phyloP scores from a whole-genome alignment of 1,139 yeast genomes.

The Kluyveromyces sp. region DNA sequence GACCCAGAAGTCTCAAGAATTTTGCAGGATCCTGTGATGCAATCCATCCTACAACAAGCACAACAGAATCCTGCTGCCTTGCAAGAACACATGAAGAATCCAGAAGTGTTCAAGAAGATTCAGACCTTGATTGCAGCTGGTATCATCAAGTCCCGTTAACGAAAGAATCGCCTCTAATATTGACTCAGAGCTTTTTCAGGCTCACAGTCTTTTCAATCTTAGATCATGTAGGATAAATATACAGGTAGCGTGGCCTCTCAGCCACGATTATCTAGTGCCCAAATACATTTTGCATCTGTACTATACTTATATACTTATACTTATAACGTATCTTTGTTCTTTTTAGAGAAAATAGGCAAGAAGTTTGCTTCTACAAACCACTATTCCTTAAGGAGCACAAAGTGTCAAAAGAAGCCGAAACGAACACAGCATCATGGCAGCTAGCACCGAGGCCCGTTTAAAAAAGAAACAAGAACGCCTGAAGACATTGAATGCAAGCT shows the following conservation, averaged over 20 bases:
- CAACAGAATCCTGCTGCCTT: constrained; percentile 94
- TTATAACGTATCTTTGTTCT: neutral
- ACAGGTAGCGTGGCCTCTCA: neutral
- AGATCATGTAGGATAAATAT: neutral
- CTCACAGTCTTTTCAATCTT: neutral
- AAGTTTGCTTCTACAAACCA: neutral
- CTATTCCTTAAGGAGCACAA: neutral
- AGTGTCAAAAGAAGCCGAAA: neutral
- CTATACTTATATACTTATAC: neutral
- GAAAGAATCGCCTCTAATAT: neutral
- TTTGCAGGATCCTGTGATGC: constrained; percentile 96
- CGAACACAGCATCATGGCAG: neutral
- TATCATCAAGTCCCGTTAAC: constrained; percentile 82
- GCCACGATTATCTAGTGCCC: neutral
- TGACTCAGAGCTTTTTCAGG: no score
- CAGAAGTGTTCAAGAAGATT: constrained; percentile 83
- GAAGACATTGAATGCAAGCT: neutral
- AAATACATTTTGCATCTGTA: neutral
- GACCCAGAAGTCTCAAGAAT: constrained; percentile 93
- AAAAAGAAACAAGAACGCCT: constrained; percentile 1
- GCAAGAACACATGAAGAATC: constrained; percentile 96
- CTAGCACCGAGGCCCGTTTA: constrained; percentile 1
- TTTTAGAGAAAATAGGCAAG: neutral
- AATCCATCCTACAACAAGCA: constrained; percentile 89
- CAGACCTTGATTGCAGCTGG: constrained; percentile 94